Evolutionary conservation across 2,329 filamentous ascomycete genomes (phyloP).

Genomic region (Penicillium sp.): DNA sequence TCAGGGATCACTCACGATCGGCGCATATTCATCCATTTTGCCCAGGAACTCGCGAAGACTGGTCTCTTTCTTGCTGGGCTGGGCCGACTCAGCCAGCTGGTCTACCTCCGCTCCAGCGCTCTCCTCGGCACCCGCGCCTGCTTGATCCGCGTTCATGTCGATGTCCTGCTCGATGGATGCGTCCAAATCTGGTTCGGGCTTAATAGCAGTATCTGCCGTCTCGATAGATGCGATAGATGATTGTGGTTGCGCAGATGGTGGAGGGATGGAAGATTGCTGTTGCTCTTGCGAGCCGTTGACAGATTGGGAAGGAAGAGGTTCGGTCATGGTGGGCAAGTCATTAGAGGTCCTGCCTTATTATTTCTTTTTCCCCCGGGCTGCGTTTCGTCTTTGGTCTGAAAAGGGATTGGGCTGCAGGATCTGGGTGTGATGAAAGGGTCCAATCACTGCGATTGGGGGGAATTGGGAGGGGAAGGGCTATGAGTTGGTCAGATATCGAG

Average conservation of each 20-base stretch:
- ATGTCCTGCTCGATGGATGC: conserved; percentile 46
- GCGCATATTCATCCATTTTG: conserved; percentile 98
- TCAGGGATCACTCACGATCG: conserved; percentile 71
- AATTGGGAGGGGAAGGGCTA: neutral
- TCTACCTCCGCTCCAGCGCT: conserved; percentile 39
- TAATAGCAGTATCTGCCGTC: conserved; percentile 31
- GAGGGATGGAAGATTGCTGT: conserved; percentile 19
- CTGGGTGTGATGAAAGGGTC: conserved; percentile 20
- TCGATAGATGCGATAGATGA: conserved; percentile 21
- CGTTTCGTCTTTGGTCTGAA: conserved; percentile 12
- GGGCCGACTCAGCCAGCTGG: conserved; percentile 56
- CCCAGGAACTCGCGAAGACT: conserved; percentile 89
- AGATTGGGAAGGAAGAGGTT: conserved; percentile 29
- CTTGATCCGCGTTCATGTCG: conserved; percentile 40
- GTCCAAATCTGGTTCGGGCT: conserved; percentile 39
- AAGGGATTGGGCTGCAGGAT: conserved; percentile 28
- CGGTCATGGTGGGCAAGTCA: conserved; percentile 42
- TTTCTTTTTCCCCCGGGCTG: neutral
- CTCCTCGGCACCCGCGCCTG: conserved; percentile 16
- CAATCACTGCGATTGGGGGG: conserved; percentile 23
- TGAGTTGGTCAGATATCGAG: conserved; percentile 12
- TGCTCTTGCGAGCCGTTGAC: conserved; percentile 35
- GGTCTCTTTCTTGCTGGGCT: conserved; percentile 84
- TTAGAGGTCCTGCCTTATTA: conserved; percentile 20
- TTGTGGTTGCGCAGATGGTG: conserved; percentile 26